Base-by-base conservation (phyloP, 2,329 filamentous ascomycete genomes). In the Cercospora canescens region DNA sequence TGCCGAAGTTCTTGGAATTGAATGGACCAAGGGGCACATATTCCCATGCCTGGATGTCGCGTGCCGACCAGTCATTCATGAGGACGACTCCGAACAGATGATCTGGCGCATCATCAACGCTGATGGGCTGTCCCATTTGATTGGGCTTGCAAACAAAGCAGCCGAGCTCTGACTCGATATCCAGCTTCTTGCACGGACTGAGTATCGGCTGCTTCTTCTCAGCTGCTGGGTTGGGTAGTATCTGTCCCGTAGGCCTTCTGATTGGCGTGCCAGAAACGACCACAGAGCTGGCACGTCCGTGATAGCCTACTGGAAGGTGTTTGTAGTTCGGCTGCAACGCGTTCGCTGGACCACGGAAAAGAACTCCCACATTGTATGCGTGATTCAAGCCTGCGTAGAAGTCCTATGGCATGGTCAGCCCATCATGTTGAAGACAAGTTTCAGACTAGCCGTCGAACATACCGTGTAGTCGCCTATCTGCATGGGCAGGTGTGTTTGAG, bases 41-140 rank as follows among this genome's bases (percentile, higher is more conserved):
- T 78, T 96, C 92, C 91, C 91, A 95, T 0, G 86, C 86, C 76
- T 96, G 92, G 58, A 95, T 89, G 72, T 95, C 92, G 69, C 92
- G 83, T 4, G 92, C 92, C 62, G 89, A 92, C 92, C 92, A 96
- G 78, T 96, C 92, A 72, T 96, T 96, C 83, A 96, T 86, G 64
- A 96, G 79, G 0, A 95, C 92, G 28, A 92, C 84, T 14, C 92
- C 92, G 74, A 95, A 95, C 30, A 96, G 84, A 72, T 88, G 84
- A 18, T 91, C 85, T 61, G 89, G 87, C 0, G 92, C 92, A 52
- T 89, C 80, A 2, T 81, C 79, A 24, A 94, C 85, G 0, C 82
- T 78, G 21, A 95, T 83, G 0, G 88, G 85, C 62, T 85, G 80
- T 6, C 91, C 91, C 73, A 92, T 82, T 1, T 83, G 77, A 73